Percentiles rank a stretch among this genome's conserved stretches.
Conservation (phyloP, 2,329 filamentous ascomycete genomes). For the Alternaria gansuensis region DNA sequence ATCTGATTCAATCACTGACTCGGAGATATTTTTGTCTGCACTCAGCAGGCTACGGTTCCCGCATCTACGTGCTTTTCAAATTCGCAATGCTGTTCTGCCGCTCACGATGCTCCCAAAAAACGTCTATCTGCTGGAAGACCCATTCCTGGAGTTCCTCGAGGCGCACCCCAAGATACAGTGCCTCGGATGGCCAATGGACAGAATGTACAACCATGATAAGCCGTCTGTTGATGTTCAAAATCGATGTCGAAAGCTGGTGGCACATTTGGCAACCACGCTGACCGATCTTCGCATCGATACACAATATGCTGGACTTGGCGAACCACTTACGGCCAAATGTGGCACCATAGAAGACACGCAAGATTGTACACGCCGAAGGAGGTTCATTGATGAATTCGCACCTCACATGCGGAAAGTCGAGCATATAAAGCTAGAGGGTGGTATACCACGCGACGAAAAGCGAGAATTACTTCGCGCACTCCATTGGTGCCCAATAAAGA, state of each 20-base stretch:
- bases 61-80: conserved; percentile 56
- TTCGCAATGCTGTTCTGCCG: conserved; percentile 55
- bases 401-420: conserved; percentile 54
- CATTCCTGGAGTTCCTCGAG: conserved; percentile 56
- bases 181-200: conserved; percentile 58
- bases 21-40: conserved; percentile 28
- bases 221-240: conserved; percentile 35
- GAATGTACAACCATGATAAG: conserved; percentile 53
- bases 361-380: conserved; percentile 42
- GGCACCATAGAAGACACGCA: conserved; percentile 26
- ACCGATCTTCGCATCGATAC: conserved; percentile 56
- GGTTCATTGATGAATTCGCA: conserved; percentile 57
- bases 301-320: conserved; percentile 41
- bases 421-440: conserved; percentile 59
- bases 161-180: conserved; percentile 56
- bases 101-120: conserved; percentile 50
- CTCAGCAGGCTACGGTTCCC: conserved; percentile 55
- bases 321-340: conserved; percentile 44
- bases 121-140: conserved; percentile 51
- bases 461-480: conserved; percentile 57
- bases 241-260: conserved; percentile 47
- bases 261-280: conserved; percentile 53
- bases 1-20: conserved; percentile 15
- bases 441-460: conserved; percentile 58
- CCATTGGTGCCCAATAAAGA: conserved; percentile 54